phyloP scores from a whole-genome alignment of 164 flowering plant species.

The Amborella trichopoda region DNA sequence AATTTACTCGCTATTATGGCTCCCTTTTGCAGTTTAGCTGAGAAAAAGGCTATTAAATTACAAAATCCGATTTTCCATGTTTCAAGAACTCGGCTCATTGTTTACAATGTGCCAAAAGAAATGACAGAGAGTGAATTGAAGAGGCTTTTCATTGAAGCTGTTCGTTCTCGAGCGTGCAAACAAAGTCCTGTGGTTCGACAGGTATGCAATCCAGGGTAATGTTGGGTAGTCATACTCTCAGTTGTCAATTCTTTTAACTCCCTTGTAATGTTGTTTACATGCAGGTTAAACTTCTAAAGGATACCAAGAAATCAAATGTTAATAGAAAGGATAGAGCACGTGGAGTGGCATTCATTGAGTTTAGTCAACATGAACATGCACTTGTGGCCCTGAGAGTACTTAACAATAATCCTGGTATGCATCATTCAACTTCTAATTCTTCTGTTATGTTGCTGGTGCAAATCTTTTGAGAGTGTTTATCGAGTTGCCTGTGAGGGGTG shows the following conservation, averaged over 20 bases:
- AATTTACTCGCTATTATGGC: too few relatives aligned
- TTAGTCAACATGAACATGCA: conserved; percentile 91
- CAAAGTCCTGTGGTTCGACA: conserved; percentile 78
- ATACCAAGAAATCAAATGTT: conserved; percentile 37
- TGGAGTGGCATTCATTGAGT: conserved; percentile 91
- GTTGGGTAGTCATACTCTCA: background rate
- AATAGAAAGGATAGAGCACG: conserved; percentile 44
- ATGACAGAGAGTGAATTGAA: conserved; percentile 58
- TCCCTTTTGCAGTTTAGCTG: conserved; percentile 50
- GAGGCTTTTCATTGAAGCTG: conserved; percentile 63
- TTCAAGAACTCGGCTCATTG: conserved; percentile 74
- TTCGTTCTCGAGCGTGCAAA: conserved; percentile 74
- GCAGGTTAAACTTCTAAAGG: conserved; percentile 72
- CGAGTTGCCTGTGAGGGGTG: too few relatives aligned
- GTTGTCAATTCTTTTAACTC: background rate
- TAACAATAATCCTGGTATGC: conserved; percentile 80
- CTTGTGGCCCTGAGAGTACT: conserved; percentile 94
- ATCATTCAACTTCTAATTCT: too few relatives aligned
- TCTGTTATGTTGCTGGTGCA: too few relatives aligned
- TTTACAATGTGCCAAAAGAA: conserved; percentile 83
- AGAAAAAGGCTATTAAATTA: conserved; percentile 49
- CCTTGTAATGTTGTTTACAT: conserved; percentile 5
- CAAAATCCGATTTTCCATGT: conserved; percentile 85
- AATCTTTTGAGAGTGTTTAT: too few relatives aligned
- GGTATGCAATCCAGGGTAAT: conserved; percentile 26